Evolutionary conservation across 2,329 filamentous ascomycete species (phyloP), one percentile per base, ranked within the genome.

Genomic region (Colletotrichum agaves): DNA sequence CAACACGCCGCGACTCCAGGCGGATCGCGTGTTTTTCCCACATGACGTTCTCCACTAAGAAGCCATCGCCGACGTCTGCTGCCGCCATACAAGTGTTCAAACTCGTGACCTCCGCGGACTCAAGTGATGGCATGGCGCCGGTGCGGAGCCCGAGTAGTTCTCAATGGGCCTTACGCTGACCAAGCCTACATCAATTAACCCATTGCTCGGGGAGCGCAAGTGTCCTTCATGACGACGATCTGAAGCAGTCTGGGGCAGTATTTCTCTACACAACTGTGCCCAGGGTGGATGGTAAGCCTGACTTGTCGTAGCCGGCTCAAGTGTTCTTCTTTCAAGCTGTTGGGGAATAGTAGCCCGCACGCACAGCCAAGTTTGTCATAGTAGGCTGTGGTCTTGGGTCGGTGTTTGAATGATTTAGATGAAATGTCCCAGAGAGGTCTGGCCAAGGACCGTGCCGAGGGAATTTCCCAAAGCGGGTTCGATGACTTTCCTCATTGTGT

Each of bases 1-100:
- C 35, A 55, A 60, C 53, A 55, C 21, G 61, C 65, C 41, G 23
- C 65, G 47, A 49, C 53, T 59, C 47, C 8, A n/a, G 23, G 39
- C 47, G 46, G 61, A 53, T 43, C 49, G 39, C 31, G 8, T 47
- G 39, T 6, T 47, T 44, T 57, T 21, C 37, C 52, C 60, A 64
- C 33, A 44, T 55, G 41, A 33, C 41, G 23, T 43, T 49, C 23
- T 44, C 33, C 41, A 65, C 47, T 5, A 19, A 11, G n/a, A 56
- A 56, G 31, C 19, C 10, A 47, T 55, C 41, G 15, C 37, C 15
- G 15, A 15, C 1, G 12, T 33, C 17, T 37, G 35, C 15, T 21
- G 50, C 19, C 47, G 47, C 47, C 31, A 44, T 53, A 44, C n/a
- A 37, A 15, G 41, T 11, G 6, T 27, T 4, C 2, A 37, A 10